These are phyloP conservation scores for Brachypodium distachyon DNA, from an alignment of 202 grass and related monocot genomes.

Conservation along the genomic window DNA sequence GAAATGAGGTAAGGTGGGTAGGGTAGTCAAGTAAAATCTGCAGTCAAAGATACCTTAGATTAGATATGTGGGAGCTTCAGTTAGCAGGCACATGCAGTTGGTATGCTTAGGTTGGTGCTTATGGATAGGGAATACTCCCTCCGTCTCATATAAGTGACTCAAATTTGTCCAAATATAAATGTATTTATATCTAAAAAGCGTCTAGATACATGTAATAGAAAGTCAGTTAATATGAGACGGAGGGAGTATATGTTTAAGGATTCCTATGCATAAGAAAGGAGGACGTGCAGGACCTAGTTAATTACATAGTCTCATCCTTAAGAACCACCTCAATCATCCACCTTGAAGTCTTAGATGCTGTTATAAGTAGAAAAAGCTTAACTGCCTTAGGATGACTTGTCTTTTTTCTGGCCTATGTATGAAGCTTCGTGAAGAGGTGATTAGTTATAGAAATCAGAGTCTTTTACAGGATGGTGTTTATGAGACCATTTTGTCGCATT, in stretches of 20 bases:
- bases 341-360: background rate
- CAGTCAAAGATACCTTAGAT: background rate
- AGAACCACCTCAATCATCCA: background rate
- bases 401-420: background rate
- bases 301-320: background rate
- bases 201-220: no score
- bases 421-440: background rate
- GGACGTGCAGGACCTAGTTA: background rate
- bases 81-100: background rate
- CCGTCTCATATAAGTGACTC: no score
- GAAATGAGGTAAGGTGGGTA: background rate
- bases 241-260: background rate
- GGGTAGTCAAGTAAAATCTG: background rate
- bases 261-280: background rate
- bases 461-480: background rate
- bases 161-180: no score
- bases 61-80: background rate
- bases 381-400: background rate
- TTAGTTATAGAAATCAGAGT: constrained; percentile 2
- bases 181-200: no score
- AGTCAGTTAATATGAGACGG: no score
- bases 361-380: background rate
- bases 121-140: background rate
- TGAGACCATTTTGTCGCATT: background rate
- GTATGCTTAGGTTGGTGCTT: background rate